Conservation (phyloP, 257 asterid genomes). For the Solanum pinnatisectum region DNA sequence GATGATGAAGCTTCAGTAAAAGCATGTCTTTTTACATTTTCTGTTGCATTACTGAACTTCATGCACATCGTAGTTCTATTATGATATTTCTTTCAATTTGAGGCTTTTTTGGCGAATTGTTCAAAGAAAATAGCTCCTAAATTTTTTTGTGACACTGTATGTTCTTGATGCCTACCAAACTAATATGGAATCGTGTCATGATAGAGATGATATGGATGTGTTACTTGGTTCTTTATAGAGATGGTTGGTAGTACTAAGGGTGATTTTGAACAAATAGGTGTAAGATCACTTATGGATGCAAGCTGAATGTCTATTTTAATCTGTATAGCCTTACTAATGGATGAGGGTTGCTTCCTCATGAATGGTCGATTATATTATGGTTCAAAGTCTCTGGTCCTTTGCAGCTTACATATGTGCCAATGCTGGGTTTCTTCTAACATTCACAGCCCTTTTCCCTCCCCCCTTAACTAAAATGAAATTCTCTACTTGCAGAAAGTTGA, state of each 20-base stretch:
- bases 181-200: not conserved
- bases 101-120: not conserved
- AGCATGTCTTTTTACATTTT: not conserved
- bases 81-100: not conserved
- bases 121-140: not conserved
- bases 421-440: not conserved
- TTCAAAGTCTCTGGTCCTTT: not conserved
- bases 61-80: not conserved
- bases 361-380: not conserved
- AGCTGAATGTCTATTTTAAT: not conserved
- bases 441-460: not conserved
- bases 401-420: not conserved
- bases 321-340: not conserved
- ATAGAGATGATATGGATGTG: not conserved
- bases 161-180: not conserved
- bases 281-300: not conserved
- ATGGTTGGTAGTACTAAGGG: not conserved
- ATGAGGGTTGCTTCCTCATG: not conserved
- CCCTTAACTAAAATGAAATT: not conserved
- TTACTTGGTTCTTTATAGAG: not conserved
- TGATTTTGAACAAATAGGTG: not conserved
- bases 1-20: not conserved
- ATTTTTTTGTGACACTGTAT: not conserved
- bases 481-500: not conserved
- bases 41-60: not conserved